A percentile compares a stretch with the other conserved stretches of the same genome.
These are phyloP conservation scores for Panicum miliaceum DNA, from an alignment of 176 grass and related monocot species.

Conservation along the genomic window DNA sequence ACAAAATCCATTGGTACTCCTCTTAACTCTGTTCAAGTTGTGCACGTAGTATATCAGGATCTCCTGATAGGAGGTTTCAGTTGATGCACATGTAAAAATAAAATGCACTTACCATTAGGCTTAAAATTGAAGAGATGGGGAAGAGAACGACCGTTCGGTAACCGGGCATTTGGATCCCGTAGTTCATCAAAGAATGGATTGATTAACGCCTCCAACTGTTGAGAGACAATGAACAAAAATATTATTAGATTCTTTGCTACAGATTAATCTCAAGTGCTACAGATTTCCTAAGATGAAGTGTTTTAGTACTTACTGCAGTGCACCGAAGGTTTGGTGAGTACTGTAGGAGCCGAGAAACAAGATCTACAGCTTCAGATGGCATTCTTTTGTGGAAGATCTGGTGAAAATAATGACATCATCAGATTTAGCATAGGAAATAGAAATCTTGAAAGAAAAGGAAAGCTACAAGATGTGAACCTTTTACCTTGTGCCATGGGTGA, in stretches of 20 bases:
- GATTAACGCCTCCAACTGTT: slow-evolving; percentile 74
- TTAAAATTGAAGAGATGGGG: slow-evolving; percentile 94
- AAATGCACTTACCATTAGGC: slow-evolving; percentile 60
- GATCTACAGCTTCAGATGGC: slow-evolving; percentile 95
- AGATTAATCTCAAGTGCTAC: background rate
- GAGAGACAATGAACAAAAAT: slow-evolving; percentile 9
- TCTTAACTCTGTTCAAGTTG: slow-evolving; percentile 68
- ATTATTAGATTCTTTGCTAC: background rate
- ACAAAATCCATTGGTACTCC: slow-evolving; percentile 62
- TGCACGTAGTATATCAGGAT: slow-evolving; percentile 38
- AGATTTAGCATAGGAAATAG: slow-evolving; percentile 17
- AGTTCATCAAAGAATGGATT: slow-evolving; percentile 89
- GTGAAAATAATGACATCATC: slow-evolving; percentile 19
- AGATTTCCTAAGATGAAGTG: background rate
- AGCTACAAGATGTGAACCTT: background rate
- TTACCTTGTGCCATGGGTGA: slow-evolving; percentile 85
- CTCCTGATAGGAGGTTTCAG: background rate
- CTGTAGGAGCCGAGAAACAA: slow-evolving; percentile 89
- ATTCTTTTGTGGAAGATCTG: slow-evolving; percentile 91
- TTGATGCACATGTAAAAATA: slow-evolving; percentile 10
- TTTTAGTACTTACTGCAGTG: slow-evolving; percentile 73
- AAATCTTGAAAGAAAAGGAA: background rate
- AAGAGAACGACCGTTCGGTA: slow-evolving; percentile 75
- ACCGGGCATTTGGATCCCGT: slow-evolving; percentile 60
- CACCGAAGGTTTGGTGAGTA: slow-evolving; percentile 86